phyloP scores from a whole-genome alignment of 805 yeast genomes.

The Saccharomyces paradoxus region DNA sequence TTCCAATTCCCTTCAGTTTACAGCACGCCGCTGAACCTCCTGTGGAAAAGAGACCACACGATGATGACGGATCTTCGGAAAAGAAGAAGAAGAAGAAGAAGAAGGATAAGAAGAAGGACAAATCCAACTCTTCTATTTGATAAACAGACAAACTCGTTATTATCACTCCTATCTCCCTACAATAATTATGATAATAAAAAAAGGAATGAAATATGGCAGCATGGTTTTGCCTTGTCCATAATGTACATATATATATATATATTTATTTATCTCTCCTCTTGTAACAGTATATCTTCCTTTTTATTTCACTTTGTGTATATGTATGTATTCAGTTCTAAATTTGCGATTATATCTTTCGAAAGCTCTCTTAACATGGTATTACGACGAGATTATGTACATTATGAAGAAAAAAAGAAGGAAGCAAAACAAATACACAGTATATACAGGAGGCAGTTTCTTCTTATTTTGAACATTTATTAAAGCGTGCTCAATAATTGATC shows the following conservation, averaged over 20 bases:
- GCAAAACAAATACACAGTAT: not conserved
- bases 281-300: not conserved
- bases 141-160: not conserved
- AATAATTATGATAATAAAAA: not conserved
- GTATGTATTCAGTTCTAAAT: not conserved
- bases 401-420: not conserved
- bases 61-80: conserved; percentile 28
- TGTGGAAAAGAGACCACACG: conserved; percentile 33
- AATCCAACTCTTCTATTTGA: conserved; percentile 9
- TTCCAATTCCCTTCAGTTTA: conserved; percentile 33
- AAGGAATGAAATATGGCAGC: not conserved
- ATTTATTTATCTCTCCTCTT: not conserved
- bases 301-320: not conserved
- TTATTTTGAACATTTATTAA: not conserved
- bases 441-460: not conserved
- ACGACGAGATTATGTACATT: not conserved
- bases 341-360: not conserved
- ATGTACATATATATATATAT: not conserved
- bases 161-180: not conserved
- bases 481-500: conserved; percentile 7
- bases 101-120: conserved; percentile 44
- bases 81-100: conserved; percentile 44
- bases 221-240: not conserved
- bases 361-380: not conserved
- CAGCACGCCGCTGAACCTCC: conserved; percentile 16